Conservation (phyloP, 202 grass and related monocot genomes). For the Zizania palustris region DNA sequence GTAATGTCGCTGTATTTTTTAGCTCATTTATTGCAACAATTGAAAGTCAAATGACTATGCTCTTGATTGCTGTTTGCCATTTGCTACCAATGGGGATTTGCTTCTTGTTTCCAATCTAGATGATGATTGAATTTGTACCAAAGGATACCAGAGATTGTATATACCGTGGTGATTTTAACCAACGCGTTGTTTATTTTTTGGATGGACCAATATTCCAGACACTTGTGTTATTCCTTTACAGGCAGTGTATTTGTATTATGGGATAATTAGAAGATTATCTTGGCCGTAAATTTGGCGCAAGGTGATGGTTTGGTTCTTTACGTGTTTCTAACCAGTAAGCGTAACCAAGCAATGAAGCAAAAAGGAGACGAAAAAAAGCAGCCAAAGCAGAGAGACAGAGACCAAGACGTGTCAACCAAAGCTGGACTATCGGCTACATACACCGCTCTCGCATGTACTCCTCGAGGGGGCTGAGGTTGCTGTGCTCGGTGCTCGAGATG, state of each 20-base stretch:
- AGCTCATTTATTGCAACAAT: not conserved
- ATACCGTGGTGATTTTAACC: not conserved
- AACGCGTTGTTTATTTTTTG: not conserved
- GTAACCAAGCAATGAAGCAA: slow-evolving; percentile 21
- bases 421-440: slow-evolving; percentile 85
- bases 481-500: slow-evolving; percentile 78
- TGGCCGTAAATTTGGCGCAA: slow-evolving; percentile 34
- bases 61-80: not conserved
- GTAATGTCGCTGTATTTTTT: slow-evolving; percentile 23
- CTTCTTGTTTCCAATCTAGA: too few relatives aligned
- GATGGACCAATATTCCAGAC: too few relatives aligned
- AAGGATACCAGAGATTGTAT: too few relatives aligned
- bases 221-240: not conserved
- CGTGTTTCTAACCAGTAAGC: slow-evolving; percentile 14
- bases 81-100: too few relatives aligned
- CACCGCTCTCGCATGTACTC: slow-evolving; percentile 76
- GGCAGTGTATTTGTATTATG: not conserved
- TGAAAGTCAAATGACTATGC: not conserved
- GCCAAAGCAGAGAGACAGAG: not conserved
- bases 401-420: slow-evolving; percentile 55
- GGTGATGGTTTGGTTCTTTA: slow-evolving; percentile 38
- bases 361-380: not conserved
- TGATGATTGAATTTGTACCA: too few relatives aligned
- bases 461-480: slow-evolving; percentile 66
- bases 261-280: not conserved